A percentile compares a stretch with the other conserved stretches of the same genome.
Evolutionary conservation across 2,329 filamentous ascomycete species (phyloP).

Genomic region (Xylaria sp.): DNA sequence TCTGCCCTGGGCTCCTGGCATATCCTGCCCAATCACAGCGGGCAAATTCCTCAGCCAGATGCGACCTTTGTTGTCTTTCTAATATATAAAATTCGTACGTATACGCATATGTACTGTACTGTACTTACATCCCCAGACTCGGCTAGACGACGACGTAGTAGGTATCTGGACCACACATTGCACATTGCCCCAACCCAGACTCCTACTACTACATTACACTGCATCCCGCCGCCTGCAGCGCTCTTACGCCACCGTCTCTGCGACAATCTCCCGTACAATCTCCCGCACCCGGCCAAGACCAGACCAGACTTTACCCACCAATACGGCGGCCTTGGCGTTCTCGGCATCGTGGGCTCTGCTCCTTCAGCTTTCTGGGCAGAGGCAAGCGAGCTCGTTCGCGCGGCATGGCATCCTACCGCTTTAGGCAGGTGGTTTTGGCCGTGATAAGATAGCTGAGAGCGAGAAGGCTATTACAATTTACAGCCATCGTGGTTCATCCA

Average conservation of each 20-base stretch:
- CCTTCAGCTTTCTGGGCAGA: conserved; percentile 31
- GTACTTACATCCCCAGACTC: not conserved
- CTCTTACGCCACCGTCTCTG: conserved; percentile 5
- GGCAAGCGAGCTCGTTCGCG: conserved; percentile 24
- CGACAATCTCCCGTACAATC: conserved; percentile 19
- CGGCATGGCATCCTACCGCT: conserved; percentile 12
- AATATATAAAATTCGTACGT: no score
- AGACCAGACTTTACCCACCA: conserved; percentile 17
- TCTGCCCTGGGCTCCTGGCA: conserved; percentile 6
- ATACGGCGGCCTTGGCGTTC: conserved; percentile 30
- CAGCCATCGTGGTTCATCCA: no score
- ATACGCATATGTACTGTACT: no score
- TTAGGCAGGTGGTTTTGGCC: conserved; percentile 32
- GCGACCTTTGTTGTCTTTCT: not conserved
- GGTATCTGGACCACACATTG: not conserved
- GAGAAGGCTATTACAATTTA: conserved; percentile 15
- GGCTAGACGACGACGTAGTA: not conserved
- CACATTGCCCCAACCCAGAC: not conserved
- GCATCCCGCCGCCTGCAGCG: not conserved
- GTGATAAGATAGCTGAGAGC: conserved; percentile 32
- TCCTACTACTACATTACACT: not conserved
- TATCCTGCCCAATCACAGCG: conserved; percentile 9
- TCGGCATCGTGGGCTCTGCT: conserved; percentile 20
- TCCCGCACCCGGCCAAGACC: not conserved
- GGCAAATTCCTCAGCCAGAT: conserved; percentile 3